These are phyloP conservation scores for Tylopilus sp. DNA, from an alignment of 768 basidiomycete species.

Conservation along the genomic window DNA sequence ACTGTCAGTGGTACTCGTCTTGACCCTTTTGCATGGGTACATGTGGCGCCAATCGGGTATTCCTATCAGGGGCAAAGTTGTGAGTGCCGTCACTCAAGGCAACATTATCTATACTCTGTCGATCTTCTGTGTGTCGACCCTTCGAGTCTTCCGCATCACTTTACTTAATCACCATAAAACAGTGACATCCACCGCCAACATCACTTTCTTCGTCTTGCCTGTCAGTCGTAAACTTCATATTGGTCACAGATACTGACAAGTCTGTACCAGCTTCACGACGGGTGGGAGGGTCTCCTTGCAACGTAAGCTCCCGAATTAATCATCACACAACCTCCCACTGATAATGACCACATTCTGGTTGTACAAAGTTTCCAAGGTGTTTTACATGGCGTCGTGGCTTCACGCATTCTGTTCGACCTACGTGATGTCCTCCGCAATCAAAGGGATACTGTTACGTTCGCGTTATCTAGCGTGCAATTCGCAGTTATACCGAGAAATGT, in stretches of 20 bases:
- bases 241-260: not conserved
- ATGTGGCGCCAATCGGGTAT: not conserved
- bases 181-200: slow-evolving; percentile 1
- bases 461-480: slow-evolving; percentile 3
- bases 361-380: slow-evolving; percentile 8
- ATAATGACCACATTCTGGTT: not conserved
- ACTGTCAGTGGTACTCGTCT: slow-evolving; percentile 2
- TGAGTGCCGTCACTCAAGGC: slow-evolving; percentile 1
- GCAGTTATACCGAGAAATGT: not conserved
- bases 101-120: slow-evolving; percentile 9
- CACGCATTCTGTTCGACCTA: slow-evolving; percentile 10
- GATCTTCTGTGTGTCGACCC: slow-evolving; percentile 5
- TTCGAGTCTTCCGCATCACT: not conserved
- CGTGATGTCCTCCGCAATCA: not conserved
- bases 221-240: not conserved
- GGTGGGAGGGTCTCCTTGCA: not conserved
- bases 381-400: slow-evolving; percentile 7
- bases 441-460: not conserved
- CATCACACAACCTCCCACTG: not conserved
- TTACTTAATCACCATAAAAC: not conserved
- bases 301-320: not conserved
- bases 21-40: slow-evolving; percentile 6
- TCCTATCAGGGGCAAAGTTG: not conserved
- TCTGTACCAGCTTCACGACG: not conserved
- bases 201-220: slow-evolving; percentile 1